phyloP scores from a whole-genome alignment of 805 yeast genomes.

The Kluyveromyces nonfermentans region DNA sequence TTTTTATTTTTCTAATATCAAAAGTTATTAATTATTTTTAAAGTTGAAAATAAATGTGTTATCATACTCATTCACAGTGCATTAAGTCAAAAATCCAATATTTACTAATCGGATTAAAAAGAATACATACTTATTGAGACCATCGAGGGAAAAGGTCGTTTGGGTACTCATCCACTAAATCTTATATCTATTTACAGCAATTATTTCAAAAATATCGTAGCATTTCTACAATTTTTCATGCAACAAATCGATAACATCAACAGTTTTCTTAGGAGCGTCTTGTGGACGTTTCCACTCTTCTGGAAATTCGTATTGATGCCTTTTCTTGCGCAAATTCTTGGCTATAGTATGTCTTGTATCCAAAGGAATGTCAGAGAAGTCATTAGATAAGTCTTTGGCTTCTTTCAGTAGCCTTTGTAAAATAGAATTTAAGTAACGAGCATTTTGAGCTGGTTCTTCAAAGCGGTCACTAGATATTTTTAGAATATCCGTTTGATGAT shows the following conservation, averaged over 20 bases:
- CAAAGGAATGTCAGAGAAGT: slow-evolving; percentile 69
- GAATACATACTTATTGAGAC: no score
- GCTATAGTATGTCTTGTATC: slow-evolving; percentile 62
- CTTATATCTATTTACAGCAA: not conserved
- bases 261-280: slow-evolving; percentile 47
- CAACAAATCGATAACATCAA: slow-evolving; percentile 13
- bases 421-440: slow-evolving; percentile 57
- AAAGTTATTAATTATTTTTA: no score
- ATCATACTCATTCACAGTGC: no score
- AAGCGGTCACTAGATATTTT: slow-evolving; percentile 57
- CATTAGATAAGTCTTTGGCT: slow-evolving; percentile 52
- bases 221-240: slow-evolving; percentile 6
- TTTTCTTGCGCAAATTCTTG: slow-evolving; percentile 35
- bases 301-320: slow-evolving; percentile 49
- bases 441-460: slow-evolving; percentile 78
- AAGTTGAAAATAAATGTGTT: no score
- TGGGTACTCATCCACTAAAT: not conserved
- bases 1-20: no score
- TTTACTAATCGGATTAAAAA: no score
- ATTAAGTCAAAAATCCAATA: no score
- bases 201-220: not conserved
- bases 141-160: not conserved
- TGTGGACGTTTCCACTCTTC: slow-evolving; percentile 70
- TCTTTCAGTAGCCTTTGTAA: slow-evolving; percentile 53
- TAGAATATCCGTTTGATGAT: slow-evolving; percentile 48